Percentiles rank a stretch among this genome's conserved stretches.
Evolutionary conservation across 352 stramenopile species (phyloP).

Genomic region (Albugo laibachii): DNA sequence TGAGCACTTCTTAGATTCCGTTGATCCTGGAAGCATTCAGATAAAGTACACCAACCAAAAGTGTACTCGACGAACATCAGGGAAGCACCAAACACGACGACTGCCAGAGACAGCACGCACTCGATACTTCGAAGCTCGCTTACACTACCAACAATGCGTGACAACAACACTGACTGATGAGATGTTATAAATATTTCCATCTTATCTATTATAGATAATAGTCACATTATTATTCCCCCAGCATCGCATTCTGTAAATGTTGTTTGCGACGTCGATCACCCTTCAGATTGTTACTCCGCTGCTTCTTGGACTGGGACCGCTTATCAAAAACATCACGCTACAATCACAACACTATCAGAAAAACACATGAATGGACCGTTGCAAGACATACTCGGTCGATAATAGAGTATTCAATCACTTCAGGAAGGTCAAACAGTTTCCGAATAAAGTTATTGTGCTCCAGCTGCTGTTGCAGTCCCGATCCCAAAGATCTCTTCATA

Average conservation of each 20-base stretch:
- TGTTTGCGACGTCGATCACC: constrained; percentile 57
- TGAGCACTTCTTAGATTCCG: too few relatives aligned
- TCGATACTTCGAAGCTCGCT: too few relatives aligned
- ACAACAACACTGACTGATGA: background rate
- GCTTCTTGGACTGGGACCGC: constrained; percentile 51
- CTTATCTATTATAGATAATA: background rate
- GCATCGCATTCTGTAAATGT: constrained; percentile 51
- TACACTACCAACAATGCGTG: too few relatives aligned
- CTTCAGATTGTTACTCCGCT: constrained; percentile 66
- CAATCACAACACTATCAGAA: constrained; percentile 1
- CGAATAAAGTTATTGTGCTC: constrained; percentile 80
- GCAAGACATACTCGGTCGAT: constrained; percentile 34
- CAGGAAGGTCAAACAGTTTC: constrained; percentile 46
- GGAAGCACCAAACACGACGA: too few relatives aligned
- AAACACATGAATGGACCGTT: background rate
- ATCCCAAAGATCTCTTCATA: constrained; percentile 52
- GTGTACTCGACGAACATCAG: too few relatives aligned
- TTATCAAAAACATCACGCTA: constrained; percentile 70
- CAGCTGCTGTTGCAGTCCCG: constrained; percentile 63
- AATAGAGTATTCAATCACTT: constrained; percentile 49
- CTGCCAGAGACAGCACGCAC: too few relatives aligned
- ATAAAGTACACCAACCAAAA: too few relatives aligned
- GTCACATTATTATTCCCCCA: constrained; percentile 23
- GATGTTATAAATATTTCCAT: background rate
- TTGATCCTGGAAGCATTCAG: too few relatives aligned